Conservation (phyloP, 2,329 filamentous ascomycete species). For the Aureobasidium zeae region DNA sequence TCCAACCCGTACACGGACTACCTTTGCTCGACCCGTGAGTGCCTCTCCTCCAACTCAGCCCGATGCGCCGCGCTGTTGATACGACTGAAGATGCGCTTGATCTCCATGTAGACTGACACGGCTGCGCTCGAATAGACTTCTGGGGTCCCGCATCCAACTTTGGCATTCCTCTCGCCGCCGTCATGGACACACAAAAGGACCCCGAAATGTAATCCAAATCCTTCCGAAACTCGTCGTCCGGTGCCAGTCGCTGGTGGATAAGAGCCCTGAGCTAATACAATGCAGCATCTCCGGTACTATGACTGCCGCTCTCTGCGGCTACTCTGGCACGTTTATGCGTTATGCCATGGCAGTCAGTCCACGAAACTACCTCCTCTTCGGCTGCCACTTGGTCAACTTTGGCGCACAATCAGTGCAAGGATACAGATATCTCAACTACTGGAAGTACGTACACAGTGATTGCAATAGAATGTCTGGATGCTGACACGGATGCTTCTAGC, state of each 20-base stretch:
- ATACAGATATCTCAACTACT: slow-evolving; percentile 54
- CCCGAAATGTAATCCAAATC: slow-evolving; percentile 38
- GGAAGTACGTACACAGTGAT: slow-evolving; percentile 32
- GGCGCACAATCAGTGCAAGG: slow-evolving; percentile 51
- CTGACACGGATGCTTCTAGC: slow-evolving; percentile 18
- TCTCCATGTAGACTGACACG: neutral
- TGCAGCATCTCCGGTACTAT: slow-evolving; percentile 55
- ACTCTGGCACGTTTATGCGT: slow-evolving; percentile 58
- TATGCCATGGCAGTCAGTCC: slow-evolving; percentile 55
- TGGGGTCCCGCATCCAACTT: slow-evolving; percentile 46
- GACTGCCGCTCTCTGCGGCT: slow-evolving; percentile 52
- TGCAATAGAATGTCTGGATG: neutral
- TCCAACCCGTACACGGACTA: slow-evolving; percentile 42
- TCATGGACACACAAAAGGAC: slow-evolving; percentile 46
- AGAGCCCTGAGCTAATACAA: slow-evolving; percentile 14
- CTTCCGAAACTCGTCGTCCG: neutral
- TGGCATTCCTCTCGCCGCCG: slow-evolving; percentile 45
- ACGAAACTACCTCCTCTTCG: slow-evolving; percentile 59
- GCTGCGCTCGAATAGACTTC: slow-evolving; percentile 34
- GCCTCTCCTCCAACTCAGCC: slow-evolving; percentile 1
- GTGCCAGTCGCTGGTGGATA: neutral
- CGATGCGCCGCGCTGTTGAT: slow-evolving; percentile 6
- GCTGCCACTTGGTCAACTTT: slow-evolving; percentile 58
- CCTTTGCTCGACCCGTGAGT: slow-evolving; percentile 46
- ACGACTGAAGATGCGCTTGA: neutral